These are phyloP conservation scores for Flammula alnicola DNA, from an alignment of 1,284 basidiomycete genomes.

Conservation along the genomic window DNA sequence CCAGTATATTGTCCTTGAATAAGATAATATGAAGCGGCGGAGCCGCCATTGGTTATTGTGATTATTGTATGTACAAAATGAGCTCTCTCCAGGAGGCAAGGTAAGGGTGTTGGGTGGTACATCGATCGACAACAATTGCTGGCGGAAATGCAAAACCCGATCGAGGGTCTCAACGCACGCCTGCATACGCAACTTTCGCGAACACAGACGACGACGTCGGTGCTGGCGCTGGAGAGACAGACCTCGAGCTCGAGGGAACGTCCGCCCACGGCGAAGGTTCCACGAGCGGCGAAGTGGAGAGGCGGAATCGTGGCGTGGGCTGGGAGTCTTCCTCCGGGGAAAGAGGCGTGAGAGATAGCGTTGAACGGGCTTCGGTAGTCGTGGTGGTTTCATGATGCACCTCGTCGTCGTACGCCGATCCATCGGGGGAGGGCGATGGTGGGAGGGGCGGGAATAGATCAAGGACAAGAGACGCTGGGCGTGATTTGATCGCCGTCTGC, in stretches of 20 bases:
- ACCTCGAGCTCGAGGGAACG: constrained; percentile 15
- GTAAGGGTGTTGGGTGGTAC: no score
- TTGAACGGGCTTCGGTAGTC: not conserved
- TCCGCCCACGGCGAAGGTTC: constrained; percentile 32
- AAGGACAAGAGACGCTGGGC: constrained; percentile 28
- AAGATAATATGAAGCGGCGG: not conserved
- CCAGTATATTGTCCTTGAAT: no score
- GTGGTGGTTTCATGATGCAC: not conserved
- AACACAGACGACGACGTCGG: not conserved
- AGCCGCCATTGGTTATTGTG: no score
- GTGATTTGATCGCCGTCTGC: constrained; percentile 32
- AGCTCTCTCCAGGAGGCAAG: no score
- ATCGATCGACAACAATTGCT: no score
- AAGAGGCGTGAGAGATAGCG: constrained; percentile 6
- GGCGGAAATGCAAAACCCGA: no score
- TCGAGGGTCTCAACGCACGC: no score
- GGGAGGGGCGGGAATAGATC: constrained; percentile 23
- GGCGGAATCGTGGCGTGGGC: constrained; percentile 24
- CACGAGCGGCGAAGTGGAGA: constrained; percentile 7
- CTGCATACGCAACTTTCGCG: no score
- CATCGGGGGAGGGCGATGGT: constrained; percentile 25
- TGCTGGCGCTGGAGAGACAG: not conserved
- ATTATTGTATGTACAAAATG: no score
- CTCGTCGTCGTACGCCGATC: not conserved
- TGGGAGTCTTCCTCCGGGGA: constrained; percentile 23